Percentiles rank a stretch among this genome's conserved stretches.
Evolutionary conservation across 2,329 filamentous ascomycete species (phyloP).

Genomic region (Exophiala viscosa): DNA sequence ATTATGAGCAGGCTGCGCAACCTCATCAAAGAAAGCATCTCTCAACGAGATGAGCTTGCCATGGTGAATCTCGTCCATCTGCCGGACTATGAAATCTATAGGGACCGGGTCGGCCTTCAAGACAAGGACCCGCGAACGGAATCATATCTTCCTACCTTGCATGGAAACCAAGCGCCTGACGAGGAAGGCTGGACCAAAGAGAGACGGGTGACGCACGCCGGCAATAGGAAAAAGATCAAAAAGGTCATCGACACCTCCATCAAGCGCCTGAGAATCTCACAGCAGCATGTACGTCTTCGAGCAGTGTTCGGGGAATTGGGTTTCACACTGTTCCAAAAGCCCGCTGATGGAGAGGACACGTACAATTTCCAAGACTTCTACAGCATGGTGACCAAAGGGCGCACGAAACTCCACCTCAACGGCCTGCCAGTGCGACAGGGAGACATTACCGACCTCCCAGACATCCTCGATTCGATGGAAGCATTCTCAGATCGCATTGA

Average conservation of each 20-base stretch:
- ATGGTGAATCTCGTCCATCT: slow-evolving; percentile 21
- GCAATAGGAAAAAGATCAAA: slow-evolving; percentile 33
- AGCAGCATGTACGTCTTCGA: slow-evolving; percentile 40
- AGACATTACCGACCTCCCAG: slow-evolving; percentile 30
- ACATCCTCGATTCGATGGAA: slow-evolving; percentile 28
- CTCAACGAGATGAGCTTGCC: slow-evolving; percentile 16
- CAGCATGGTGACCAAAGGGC: slow-evolving; percentile 37
- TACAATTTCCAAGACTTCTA: slow-evolving; percentile 40
- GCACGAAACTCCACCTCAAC: slow-evolving; percentile 35
- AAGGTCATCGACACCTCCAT: slow-evolving; percentile 33
- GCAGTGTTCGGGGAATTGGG: slow-evolving; percentile 42
- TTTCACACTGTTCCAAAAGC: slow-evolving; percentile 35
- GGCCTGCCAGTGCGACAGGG: slow-evolving; percentile 15
- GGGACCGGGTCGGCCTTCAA: slow-evolving; percentile 18
- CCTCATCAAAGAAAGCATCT: slow-evolving; percentile 25
- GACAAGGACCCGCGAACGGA: slow-evolving; percentile 13
- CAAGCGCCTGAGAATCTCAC: slow-evolving; percentile 32
- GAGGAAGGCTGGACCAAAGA: slow-evolving; percentile 28
- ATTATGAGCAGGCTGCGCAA: slow-evolving; percentile 22
- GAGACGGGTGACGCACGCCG: slow-evolving; percentile 27
- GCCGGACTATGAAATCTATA: slow-evolving; percentile 20
- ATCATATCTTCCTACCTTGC: slow-evolving; percentile 24
- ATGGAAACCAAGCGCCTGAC: slow-evolving; percentile 21
- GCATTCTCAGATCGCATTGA: slow-evolving; percentile 30
- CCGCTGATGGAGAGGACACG: slow-evolving; percentile 27